Evolutionary conservation across 78 protist species (phyloP).

Genomic region (Dictyostelium intermedium): DNA sequence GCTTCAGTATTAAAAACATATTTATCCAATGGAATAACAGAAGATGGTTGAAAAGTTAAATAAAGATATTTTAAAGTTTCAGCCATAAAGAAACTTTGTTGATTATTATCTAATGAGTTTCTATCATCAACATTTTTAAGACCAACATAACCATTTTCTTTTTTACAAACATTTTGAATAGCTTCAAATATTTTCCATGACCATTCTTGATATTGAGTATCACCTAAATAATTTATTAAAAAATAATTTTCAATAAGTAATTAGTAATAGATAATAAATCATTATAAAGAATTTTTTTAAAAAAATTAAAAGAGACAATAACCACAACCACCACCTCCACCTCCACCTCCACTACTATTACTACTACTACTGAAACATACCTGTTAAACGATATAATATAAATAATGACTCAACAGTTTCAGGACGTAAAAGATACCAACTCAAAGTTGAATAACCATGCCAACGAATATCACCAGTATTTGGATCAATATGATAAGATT

Average conservation of each 20-base stretch:
- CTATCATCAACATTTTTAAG: constrained; percentile 46
- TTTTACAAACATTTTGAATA: constrained; percentile 72
- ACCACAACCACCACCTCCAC: too few species aligned
- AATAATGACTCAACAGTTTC: constrained; percentile 91
- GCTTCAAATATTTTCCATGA: constrained; percentile 92
- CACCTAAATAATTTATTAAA: constrained; percentile 18
- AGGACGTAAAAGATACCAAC: constrained; percentile 89
- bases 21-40: constrained; percentile 80
- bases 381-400: constrained; percentile 79
- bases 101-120: constrained; percentile 10
- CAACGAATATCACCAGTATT: constrained; percentile 12
- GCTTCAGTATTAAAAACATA: constrained; percentile 98
- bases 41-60: constrained; percentile 85
- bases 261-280: too few species aligned
- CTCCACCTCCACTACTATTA: too few species aligned
- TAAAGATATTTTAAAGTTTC: constrained; percentile 94
- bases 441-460: neutral
- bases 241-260: too few species aligned
- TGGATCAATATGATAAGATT: constrained; percentile 26
- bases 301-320: too few species aligned
- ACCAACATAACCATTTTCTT: constrained; percentile 76
- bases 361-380: too few species aligned
- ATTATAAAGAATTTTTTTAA: too few species aligned
- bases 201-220: constrained; percentile 85
- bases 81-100: constrained; percentile 92